phyloP scores from a whole-genome alignment of 176 grass and related monocot species.

The Juncus inflexus region DNA sequence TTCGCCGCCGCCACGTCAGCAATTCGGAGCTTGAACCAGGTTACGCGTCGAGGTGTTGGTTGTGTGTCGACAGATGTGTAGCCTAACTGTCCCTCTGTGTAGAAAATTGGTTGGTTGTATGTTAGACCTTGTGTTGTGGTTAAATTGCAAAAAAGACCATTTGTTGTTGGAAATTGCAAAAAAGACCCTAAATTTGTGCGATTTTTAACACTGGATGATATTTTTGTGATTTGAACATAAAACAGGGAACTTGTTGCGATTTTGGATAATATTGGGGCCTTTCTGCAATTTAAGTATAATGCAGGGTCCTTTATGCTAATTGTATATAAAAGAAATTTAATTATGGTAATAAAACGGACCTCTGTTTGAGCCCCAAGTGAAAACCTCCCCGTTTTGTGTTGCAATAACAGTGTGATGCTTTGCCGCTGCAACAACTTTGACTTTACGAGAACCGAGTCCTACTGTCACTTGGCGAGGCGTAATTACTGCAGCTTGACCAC shows the following conservation, averaged over 20 bases:
- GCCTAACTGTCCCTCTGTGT: conserved; percentile 95
- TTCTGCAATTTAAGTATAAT: no score
- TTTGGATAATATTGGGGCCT: no score
- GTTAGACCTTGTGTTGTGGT: no score
- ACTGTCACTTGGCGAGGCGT: conserved; percentile 83
- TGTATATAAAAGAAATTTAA: conserved; percentile 2
- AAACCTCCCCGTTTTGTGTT: conserved; percentile 79
- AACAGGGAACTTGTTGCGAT: no score
- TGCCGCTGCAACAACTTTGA: conserved; percentile 75
- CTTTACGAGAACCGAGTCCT: conserved; percentile 61
- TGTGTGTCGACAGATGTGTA: conserved; percentile 98
- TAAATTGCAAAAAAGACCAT: no score
- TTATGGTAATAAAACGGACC: conserved; percentile 41
- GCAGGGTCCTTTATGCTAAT: neutral
- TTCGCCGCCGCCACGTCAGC: conserved; percentile 90
- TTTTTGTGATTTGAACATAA: no score
- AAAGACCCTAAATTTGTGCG: no score
- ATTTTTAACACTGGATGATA: no score
- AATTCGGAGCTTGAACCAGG: conserved; percentile 67
- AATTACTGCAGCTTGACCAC: conserved; percentile 95
- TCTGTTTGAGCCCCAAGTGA: conserved; percentile 99
- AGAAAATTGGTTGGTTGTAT: neutral
- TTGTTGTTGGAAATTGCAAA: no score
- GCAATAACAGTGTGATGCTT: conserved; percentile 99
- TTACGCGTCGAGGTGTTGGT: conserved; percentile 77